These are phyloP conservation scores for Solidago caesia DNA, from an alignment of 129 eudicot genomes.

Conservation along the genomic window DNA sequence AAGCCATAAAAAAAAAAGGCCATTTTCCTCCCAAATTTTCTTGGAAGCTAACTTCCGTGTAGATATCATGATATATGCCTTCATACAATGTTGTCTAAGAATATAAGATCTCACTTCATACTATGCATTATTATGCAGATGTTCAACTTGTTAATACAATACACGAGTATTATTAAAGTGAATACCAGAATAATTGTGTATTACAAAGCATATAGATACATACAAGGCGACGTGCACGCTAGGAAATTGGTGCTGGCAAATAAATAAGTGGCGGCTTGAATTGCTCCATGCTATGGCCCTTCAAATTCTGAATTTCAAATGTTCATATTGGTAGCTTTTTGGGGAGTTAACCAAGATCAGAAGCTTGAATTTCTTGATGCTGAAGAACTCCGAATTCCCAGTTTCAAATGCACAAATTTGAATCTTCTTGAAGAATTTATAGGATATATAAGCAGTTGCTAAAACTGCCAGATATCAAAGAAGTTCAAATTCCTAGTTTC, in stretches of 20 bases:
- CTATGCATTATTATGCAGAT: slow-evolving; percentile 4
- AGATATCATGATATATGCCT: background rate
- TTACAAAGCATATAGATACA: slow-evolving; percentile 19
- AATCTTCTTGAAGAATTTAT: slow-evolving; percentile 19
- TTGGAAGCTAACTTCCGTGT: background rate
- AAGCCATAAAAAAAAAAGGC: background rate
- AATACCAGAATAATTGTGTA: background rate
- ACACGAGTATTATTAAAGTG: background rate
- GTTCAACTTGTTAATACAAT: slow-evolving; percentile 1
- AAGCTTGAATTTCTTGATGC: slow-evolving; percentile 20
- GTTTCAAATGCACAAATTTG: slow-evolving; percentile 21
- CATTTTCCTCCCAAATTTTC: background rate
- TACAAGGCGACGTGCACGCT: background rate
- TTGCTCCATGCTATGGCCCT: background rate
- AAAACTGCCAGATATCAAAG: background rate
- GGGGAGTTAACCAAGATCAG: slow-evolving; percentile 15
- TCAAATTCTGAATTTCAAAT: background rate
- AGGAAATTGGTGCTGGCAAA: background rate
- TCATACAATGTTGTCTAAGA: background rate
- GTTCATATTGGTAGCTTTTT: background rate
- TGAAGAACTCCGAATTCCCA: slow-evolving; percentile 11
- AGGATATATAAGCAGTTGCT: slow-evolving; percentile 7
- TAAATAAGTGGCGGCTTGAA: background rate
- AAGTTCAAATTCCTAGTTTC: slow-evolving; percentile 15
- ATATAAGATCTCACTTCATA: background rate